Evolutionary conservation across 164 flowering plant species (phyloP).

Genomic region (Kalanchoe fedtschenkoi): DNA sequence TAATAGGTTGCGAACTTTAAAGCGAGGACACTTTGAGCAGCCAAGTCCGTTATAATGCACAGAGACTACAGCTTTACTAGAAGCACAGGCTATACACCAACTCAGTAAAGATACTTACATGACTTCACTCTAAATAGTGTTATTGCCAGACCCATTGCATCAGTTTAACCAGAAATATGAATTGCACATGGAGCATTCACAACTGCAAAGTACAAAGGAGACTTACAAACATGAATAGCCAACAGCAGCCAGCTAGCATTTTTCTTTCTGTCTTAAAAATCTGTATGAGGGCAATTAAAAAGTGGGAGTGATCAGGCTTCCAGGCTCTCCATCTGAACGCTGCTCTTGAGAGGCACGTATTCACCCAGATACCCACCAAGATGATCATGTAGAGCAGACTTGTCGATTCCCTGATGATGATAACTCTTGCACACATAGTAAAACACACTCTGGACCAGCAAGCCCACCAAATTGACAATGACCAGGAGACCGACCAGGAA

Average conservation of each 20-base stretch:
- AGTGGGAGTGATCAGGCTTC: slow-evolving; percentile 22
- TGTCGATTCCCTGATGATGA: slow-evolving; percentile 83
- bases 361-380: slow-evolving; percentile 97
- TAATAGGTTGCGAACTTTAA: too few relatives aligned
- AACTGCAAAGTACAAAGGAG: not conserved
- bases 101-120: too few relatives aligned
- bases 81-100: too few relatives aligned
- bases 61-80: too few relatives aligned
- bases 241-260: not conserved
- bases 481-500: slow-evolving; percentile 70
- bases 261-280: not conserved
- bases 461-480: slow-evolving; percentile 78
- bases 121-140: not conserved
- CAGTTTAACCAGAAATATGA: not conserved
- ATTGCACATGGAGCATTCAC: not conserved
- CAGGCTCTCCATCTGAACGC: slow-evolving; percentile 82
- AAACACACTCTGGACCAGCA: slow-evolving; percentile 90
- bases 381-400: slow-evolving; percentile 76
- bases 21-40: too few relatives aligned
- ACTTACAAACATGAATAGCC: not conserved
- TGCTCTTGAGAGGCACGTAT: slow-evolving; percentile 92
- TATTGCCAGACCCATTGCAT: not conserved
- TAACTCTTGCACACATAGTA: slow-evolving; percentile 92
- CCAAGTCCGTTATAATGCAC: too few relatives aligned
- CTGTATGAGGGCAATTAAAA: not conserved